Evolutionary conservation across 1,284 basidiomycete species (phyloP).

Genomic region (Leucocoprinus gongylophorus): DNA sequence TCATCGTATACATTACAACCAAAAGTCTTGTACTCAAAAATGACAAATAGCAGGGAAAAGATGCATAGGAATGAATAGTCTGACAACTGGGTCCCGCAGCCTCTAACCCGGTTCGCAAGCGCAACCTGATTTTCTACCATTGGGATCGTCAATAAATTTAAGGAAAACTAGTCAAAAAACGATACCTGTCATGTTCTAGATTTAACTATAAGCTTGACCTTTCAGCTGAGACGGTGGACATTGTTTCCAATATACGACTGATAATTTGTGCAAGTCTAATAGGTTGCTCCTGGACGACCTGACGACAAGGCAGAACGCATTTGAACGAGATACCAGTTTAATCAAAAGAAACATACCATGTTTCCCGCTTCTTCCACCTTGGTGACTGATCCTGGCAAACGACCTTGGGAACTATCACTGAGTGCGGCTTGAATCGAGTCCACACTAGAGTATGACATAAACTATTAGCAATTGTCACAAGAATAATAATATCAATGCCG

Average conservation of each 20-base stretch:
- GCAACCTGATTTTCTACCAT: no score
- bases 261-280: slow-evolving; percentile 29
- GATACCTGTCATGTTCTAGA: no score
- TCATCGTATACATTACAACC: no score
- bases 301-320: background rate
- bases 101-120: no score
- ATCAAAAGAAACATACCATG: slow-evolving; percentile 24
- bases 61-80: no score
- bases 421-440: slow-evolving; percentile 36
- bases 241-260: slow-evolving; percentile 1
- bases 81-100: no score
- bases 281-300: slow-evolving; percentile 39
- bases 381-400: slow-evolving; percentile 33
- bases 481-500: slow-evolving; percentile 13
- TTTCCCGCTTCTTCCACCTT: slow-evolving; percentile 34
- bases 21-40: no score
- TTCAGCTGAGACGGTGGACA: background rate
- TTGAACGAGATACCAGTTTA: background rate
- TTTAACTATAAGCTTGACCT: background rate
- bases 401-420: slow-evolving; percentile 30
- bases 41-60: no score
- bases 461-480: background rate
- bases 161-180: no score
- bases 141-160: no score
- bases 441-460: slow-evolving; percentile 23